phyloP scores from a whole-genome alignment of 2,329 filamentous ascomycete genomes.

The Penicillium sp. region DNA sequence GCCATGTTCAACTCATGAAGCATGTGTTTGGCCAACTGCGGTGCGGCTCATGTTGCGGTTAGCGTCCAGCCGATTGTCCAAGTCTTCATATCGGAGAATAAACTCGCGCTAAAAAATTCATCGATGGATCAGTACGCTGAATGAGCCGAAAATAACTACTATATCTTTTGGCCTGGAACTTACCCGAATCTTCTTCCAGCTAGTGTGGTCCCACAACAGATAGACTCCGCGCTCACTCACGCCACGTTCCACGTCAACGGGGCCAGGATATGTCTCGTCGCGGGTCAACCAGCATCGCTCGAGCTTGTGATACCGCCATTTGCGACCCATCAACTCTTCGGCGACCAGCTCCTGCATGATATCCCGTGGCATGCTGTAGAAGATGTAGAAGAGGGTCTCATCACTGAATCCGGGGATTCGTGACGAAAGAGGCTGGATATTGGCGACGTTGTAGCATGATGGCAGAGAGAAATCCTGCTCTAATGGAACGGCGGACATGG shows the following conservation, averaged over 20 bases:
- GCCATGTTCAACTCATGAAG: constrained; percentile 33
- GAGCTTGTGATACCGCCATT: constrained; percentile 57
- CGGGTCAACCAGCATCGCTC: constrained; percentile 54
- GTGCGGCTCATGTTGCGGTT: constrained; percentile 37
- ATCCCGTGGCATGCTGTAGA: constrained; percentile 68
- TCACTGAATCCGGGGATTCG: constrained; percentile 62
- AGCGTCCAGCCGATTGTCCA: constrained; percentile 50
- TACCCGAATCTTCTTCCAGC: constrained; percentile 54
- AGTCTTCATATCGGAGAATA: constrained; percentile 51
- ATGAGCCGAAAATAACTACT: not conserved
- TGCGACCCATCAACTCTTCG: constrained; percentile 59
- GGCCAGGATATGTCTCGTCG: constrained; percentile 50
- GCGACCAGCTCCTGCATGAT: constrained; percentile 67
- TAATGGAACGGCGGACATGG: constrained; percentile 57
- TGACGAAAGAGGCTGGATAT: constrained; percentile 62
- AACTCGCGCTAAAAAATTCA: constrained; percentile 44
- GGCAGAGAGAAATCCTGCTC: constrained; percentile 66
- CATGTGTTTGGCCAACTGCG: constrained; percentile 37
- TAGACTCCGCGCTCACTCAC: constrained; percentile 54
- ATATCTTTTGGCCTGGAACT: constrained; percentile 19
- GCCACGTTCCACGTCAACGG: constrained; percentile 50
- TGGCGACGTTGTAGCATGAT: constrained; percentile 65
- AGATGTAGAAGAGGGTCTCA: constrained; percentile 69
- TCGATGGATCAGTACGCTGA: constrained; percentile 14
- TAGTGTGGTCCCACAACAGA: constrained; percentile 52